These are phyloP conservation scores for Talaromyces albobiverticillius DNA, from an alignment of 2,329 filamentous ascomycete genomes.

Conservation along the genomic window DNA sequence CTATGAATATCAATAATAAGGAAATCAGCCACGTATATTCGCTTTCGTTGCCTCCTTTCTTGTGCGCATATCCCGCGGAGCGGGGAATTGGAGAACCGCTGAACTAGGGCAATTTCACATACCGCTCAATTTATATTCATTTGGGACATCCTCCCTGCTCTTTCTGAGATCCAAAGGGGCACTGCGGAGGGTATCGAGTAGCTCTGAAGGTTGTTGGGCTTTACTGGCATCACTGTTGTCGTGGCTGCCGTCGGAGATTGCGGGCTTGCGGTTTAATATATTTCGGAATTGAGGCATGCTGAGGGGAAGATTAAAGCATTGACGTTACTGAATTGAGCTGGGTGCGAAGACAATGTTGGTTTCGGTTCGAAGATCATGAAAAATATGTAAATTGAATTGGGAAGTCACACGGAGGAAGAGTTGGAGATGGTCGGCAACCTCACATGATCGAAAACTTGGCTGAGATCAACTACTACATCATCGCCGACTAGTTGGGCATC, in stretches of 20 bases:
- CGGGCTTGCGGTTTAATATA: slow-evolving; percentile 63
- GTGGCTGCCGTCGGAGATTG: slow-evolving; percentile 31
- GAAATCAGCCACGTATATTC: not conserved
- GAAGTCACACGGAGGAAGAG: slow-evolving; percentile 1
- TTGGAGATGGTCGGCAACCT: slow-evolving; percentile 4
- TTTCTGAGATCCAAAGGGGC: slow-evolving; percentile 57
- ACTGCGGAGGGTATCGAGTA: slow-evolving; percentile 42
- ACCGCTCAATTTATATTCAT: slow-evolving; percentile 80
- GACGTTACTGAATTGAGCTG: not conserved
- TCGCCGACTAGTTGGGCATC: slow-evolving; percentile 1
- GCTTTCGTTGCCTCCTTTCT: too few species aligned
- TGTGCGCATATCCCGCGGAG: not conserved
- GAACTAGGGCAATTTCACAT: too few species aligned
- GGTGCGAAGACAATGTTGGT: too few species aligned
- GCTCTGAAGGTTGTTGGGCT: slow-evolving; percentile 36
- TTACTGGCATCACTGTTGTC: slow-evolving; percentile 54
- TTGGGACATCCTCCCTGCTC: slow-evolving; percentile 63
- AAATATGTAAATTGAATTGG: too few species aligned
- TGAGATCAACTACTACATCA: not conserved
- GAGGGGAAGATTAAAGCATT: not conserved
- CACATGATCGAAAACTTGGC: slow-evolving; percentile 2
- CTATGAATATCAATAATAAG: slow-evolving; percentile 50
- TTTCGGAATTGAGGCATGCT: slow-evolving; percentile 69
- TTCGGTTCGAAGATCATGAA: too few species aligned
- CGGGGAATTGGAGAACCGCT: not conserved